Percentiles rank a stretch among this genome's conserved stretches.
These are phyloP conservation scores for Coemansia sp. DNA, from an alignment of 192 early-diverging fungal genomes.

Conservation along the genomic window DNA sequence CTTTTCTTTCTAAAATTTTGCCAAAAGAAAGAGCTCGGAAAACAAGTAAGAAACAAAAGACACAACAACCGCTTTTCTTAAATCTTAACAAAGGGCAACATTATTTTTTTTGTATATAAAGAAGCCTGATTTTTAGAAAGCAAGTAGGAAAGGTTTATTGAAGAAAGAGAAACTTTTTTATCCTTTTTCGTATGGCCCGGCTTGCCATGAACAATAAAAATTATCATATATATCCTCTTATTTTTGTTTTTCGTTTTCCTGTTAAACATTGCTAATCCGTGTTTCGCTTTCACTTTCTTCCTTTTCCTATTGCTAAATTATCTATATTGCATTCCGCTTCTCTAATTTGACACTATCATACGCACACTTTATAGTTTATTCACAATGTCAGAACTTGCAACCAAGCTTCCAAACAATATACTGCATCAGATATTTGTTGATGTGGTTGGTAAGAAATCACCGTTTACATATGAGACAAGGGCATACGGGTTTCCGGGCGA, in stretches of 20 bases:
- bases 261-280: background rate
- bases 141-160: too few species aligned
- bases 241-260: background rate
- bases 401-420: slow-evolving; percentile 3
- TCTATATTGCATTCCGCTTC: background rate
- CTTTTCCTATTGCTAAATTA: background rate
- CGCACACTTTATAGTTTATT: background rate
- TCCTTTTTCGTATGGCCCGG: too few species aligned
- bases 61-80: too few species aligned
- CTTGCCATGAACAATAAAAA: background rate
- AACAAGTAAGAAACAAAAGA: too few species aligned
- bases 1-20: too few species aligned
- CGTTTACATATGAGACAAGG: background rate
- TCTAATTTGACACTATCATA: background rate
- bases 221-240: background rate
- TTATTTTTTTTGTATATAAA: too few species aligned
- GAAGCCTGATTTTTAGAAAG: too few species aligned
- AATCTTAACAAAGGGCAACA: too few species aligned
- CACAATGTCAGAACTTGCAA: background rate
- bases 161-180: background rate
- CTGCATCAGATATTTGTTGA: background rate
- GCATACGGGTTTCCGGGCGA: background rate
- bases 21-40: too few species aligned
- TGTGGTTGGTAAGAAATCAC: background rate
- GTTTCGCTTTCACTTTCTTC: background rate